Conservation (phyloP, 2,329 filamentous ascomycete genomes). For the Trichophyton rubrum region DNA sequence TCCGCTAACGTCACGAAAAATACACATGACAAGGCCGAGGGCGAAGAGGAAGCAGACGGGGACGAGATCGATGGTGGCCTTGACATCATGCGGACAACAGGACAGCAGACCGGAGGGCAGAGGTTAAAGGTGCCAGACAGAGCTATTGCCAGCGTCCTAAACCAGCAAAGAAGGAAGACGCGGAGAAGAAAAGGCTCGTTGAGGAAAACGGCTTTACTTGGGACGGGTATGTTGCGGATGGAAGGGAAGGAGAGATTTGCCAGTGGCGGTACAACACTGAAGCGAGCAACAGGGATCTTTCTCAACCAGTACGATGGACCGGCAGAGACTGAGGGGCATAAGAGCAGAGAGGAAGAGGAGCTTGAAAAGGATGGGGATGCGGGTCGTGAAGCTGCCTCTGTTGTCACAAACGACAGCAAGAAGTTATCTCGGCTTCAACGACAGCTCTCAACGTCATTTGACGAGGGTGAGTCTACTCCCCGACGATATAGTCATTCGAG, state of each 20-base stretch:
- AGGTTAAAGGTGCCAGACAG: conserved; percentile 19
- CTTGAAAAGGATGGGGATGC: neutral
- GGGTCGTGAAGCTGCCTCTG: neutral
- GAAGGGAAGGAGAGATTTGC: conserved; percentile 21
- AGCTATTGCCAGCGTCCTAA: conserved; percentile 39
- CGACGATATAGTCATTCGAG: conserved; percentile 11
- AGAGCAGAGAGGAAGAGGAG: neutral
- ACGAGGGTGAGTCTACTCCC: conserved; percentile 11
- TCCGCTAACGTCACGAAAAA: neutral
- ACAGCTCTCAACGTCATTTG: neutral
- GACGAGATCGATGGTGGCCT: conserved; percentile 1
- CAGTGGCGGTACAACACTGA: conserved; percentile 10
- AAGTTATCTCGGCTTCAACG: neutral
- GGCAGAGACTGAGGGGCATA: conserved; percentile 10
- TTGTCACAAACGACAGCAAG: neutral
- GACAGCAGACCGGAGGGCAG: neutral
- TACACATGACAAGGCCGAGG: conserved; percentile 12
- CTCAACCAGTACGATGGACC: neutral
- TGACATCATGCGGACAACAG: neutral
- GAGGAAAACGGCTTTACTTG: conserved; percentile 73
- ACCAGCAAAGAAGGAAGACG: conserved; percentile 41
- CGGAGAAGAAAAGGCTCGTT: conserved; percentile 71
- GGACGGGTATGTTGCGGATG: conserved; percentile 33
- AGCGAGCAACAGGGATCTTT: conserved; percentile 4
- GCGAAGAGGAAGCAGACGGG: conserved; percentile 11